Base-by-base conservation (phyloP, 352 stramenopile species). In the Globisporangium barbulae region DNA sequence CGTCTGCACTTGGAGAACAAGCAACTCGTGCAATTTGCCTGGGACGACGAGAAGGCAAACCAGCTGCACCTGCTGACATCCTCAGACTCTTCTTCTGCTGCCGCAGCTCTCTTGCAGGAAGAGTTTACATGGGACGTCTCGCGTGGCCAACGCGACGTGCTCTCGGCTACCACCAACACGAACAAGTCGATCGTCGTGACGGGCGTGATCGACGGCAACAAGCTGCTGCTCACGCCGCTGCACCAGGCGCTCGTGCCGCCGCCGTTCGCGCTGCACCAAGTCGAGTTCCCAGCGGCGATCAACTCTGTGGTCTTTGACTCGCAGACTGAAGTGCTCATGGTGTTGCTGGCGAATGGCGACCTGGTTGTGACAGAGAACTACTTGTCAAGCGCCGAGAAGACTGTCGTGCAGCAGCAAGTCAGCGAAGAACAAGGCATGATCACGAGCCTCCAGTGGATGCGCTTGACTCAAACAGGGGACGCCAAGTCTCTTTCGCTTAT, bases 221-320 rank as follows among this genome's bases (percentile, higher is more conserved):
- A 73, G 15, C 35, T 94, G 44, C 72, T 91, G 47, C 59, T 92
- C n/a, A 94, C 85, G 5, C 85, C 83, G 9, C 65, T 91, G 37
- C 76, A 88, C 50, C 74, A 78, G 45, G 78, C 82, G 9, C 53
- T 92, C 42, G 77, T 94, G 5, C 85, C 83, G n/a, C 85, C 83
- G 3, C 85, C 79, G 42, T 84, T 89, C 49, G 78, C 80, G 19
- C 62, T 89, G 25, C 70, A 76, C 39, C 69, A 76, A 59, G 30
- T 76, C 13, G 50, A 69, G 12, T 88, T 88, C 39, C 39, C 73
- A 0, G 64, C 65, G 2, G 28, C 75, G 3, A 71, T 91, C 22
- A 91, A 87, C 49, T 78, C 79, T 0, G 63, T 90, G 21, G 72
- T 64, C 3, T 92, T 94, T 58, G 79, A 88, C 59, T 59, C 75